Conservation (phyloP, 2,329 filamentous ascomycete genomes). For the Neopestalotiopsis sp. region DNA sequence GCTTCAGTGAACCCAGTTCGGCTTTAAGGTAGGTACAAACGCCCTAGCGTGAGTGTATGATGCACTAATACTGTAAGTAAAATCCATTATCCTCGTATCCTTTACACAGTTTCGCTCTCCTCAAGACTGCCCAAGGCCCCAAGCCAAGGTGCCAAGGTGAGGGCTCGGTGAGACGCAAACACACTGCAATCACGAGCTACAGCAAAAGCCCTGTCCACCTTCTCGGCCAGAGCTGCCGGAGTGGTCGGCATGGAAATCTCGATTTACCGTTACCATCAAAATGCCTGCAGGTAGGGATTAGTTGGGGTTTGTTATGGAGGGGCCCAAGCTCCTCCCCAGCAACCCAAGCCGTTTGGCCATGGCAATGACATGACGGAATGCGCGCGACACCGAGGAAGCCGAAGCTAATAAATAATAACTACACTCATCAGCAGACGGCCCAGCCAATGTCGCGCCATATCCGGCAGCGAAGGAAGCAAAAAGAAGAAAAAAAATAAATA, state of each 20-base stretch:
- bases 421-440: not conserved
- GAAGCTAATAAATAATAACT: constrained; percentile 15
- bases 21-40: not conserved
- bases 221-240: not conserved
- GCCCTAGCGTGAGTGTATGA: not conserved
- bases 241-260: not conserved
- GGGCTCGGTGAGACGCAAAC: not conserved
- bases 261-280: not conserved
- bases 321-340: constrained; percentile 5
- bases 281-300: not conserved
- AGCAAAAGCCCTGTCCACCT: not conserved
- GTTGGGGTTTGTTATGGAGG: not conserved
- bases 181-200: not conserved
- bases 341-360: not conserved
- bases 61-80: not conserved
- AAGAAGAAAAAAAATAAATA: constrained; percentile 5
- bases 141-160: not conserved
- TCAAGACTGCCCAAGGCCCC: not conserved
- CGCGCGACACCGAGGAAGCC: constrained; percentile 19
- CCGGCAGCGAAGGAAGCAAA: constrained; percentile 2
- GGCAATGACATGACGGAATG: constrained; percentile 15
- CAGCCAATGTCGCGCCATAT: not conserved
- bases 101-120: not conserved
- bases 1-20: not conserved
- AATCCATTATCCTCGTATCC: not conserved